These are phyloP conservation scores for Trametes punicea DNA, from an alignment of 768 basidiomycete genomes.

Conservation along the genomic window DNA sequence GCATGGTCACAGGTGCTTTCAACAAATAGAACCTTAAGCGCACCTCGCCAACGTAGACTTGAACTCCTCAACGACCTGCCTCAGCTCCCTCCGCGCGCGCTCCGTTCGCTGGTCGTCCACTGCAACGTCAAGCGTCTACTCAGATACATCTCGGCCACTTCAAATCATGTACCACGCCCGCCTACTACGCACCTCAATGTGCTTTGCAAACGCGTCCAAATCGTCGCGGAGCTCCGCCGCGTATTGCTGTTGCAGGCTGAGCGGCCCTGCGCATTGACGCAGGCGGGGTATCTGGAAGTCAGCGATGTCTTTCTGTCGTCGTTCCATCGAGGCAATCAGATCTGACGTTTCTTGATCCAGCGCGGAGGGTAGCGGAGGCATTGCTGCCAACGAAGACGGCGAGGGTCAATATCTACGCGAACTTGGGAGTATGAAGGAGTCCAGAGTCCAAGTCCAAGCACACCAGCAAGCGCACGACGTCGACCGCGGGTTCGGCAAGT, in stretches of 20 bases:
- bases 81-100: slow-evolving; percentile 47
- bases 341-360: slow-evolving; percentile 50
- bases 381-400: slow-evolving; percentile 28
- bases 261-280: slow-evolving; percentile 62
- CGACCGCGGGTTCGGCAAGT: background rate
- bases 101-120: slow-evolving; percentile 71
- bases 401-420: background rate
- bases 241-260: slow-evolving; percentile 66
- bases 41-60: slow-evolving; percentile 50
- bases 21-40: slow-evolving; percentile 11
- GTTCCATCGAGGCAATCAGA: slow-evolving; percentile 49
- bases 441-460: background rate
- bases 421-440: background rate
- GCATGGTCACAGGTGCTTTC: background rate
- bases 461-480: background rate
- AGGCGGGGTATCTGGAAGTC: slow-evolving; percentile 77
- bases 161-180: background rate
- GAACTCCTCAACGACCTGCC: slow-evolving; percentile 47
- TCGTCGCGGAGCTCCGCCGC: slow-evolving; percentile 78
- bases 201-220: slow-evolving; percentile 53
- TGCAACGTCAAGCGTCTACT: slow-evolving; percentile 62
- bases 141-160: slow-evolving; percentile 17
- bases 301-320: slow-evolving; percentile 60
- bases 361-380: slow-evolving; percentile 61
- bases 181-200: slow-evolving; percentile 56